Base-by-base conservation (phyloP, 495 filamentous ascomycete species). In the Tuber umbilicatum region DNA sequence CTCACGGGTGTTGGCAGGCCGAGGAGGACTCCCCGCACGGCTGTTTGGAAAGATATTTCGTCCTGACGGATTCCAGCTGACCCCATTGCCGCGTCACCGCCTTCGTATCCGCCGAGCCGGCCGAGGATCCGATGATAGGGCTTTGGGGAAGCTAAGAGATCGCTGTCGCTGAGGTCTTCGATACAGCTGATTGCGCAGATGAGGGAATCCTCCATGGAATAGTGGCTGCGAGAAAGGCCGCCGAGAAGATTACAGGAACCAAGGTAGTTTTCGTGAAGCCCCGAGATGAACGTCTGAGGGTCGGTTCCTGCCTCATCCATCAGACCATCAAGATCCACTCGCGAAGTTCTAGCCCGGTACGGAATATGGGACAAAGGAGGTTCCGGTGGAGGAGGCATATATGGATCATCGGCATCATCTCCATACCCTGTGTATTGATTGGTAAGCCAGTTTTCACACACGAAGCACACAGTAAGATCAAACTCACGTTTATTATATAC, bases 201-300 rank as follows among this genome's bases (percentile, higher is more conserved):
- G 39, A 97, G 84, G 21, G 87, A 86, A 60, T 90, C 87, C 74
- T 87, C 88, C 68, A 87, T 87, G 43, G 71, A 55, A 55, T 78
- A 64, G 0, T 86, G 85, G 47, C 85, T 83, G 2, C 82, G 79
- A 73, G 87, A 86, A 7, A 84, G 79, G 16, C 84, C 83, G 6
- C 84, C 82, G n/a, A 82, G 84, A 17, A 89, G 87, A 73, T 91
- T 88, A 80, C 94, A 97, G 0, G 94, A 97, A 10, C 91, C 85
- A 1, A 91, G 86, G 78, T 94, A 98, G 81, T 99, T 99, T 79
- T 99, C 95, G 82, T 99, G 95, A 16, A 99, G 85, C 2, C 93
- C 92, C n/a, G 91, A 89, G 72, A 97, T 89, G 81, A 98, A 97
- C 0, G 94, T 97, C 73, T 90, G 87, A 0, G 89, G 89, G 80